These are phyloP conservation scores for Cutaneotrichosporon sp. DNA, from an alignment of 1,284 basidiomycete genomes.

Conservation along the genomic window DNA sequence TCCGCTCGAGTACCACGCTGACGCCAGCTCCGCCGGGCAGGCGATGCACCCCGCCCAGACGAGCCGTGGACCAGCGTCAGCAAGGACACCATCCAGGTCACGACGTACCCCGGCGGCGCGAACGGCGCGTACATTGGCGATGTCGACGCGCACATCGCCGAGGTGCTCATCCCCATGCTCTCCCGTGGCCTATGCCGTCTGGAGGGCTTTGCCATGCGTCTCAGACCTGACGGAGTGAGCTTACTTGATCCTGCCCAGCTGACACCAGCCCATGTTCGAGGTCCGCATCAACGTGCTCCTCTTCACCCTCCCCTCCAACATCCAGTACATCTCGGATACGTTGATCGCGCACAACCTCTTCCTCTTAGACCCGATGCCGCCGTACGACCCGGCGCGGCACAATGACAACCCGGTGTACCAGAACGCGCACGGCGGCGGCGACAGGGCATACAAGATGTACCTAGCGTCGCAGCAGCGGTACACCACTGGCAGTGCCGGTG, in stretches of 20 bases:
- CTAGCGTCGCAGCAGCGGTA: conserved; percentile 24
- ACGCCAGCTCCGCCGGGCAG: conserved; percentile 35
- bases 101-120: conserved; percentile 51
- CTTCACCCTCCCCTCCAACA: conserved; percentile 89
- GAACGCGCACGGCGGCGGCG: conserved; percentile 72
- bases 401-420: conserved; percentile 66
- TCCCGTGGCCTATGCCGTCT: conserved; percentile 77
- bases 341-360: conserved; percentile 68
- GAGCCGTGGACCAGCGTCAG: conserved; percentile 57
- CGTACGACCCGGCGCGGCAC: conserved; percentile 63
- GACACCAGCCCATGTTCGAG: conserved; percentile 37
- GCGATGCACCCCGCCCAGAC: conserved; percentile 60
- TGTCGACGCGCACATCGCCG: conserved; percentile 78
- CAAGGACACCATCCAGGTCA: conserved; percentile 76
- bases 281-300: conserved; percentile 77
- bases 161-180: conserved; percentile 74
- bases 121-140: conserved; percentile 66
- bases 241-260: background rate
- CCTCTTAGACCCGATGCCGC: conserved; percentile 72
- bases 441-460: conserved; percentile 29
- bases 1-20: conserved; percentile 6
- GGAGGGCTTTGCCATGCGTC: conserved; percentile 62
- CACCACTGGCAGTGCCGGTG: background rate
- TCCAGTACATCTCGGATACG: conserved; percentile 73
- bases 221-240: conserved; percentile 51